Conservation (phyloP, 257 asterid genomes). For the Nicotiana benthamiana region DNA sequence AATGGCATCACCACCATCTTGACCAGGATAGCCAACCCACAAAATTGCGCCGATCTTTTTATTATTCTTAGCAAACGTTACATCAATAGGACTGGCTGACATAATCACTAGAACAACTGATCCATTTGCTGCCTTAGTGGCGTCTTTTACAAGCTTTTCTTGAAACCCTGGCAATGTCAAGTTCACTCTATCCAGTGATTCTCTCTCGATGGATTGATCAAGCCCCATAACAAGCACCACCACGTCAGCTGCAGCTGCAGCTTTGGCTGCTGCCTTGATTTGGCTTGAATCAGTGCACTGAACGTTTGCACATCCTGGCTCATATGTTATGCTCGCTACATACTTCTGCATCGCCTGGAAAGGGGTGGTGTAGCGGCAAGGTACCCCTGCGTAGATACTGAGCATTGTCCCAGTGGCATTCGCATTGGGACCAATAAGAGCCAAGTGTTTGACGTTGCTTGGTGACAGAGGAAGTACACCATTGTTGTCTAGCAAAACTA, state of each 20-base stretch:
- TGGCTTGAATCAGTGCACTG: neutral
- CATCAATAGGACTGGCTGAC: slow-evolving; percentile 20
- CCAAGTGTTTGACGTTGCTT: neutral
- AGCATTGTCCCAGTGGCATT: slow-evolving; percentile 19
- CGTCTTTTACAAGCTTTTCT: slow-evolving; percentile 19
- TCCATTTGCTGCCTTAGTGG: slow-evolving; percentile 13
- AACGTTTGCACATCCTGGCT: slow-evolving; percentile 14
- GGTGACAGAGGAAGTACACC: slow-evolving; percentile 16
- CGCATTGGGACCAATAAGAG: slow-evolving; percentile 25
- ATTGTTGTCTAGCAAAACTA: slow-evolving; percentile 20
- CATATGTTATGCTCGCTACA: neutral
- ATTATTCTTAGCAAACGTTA: slow-evolving; percentile 12
- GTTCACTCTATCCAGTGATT: slow-evolving; percentile 19
- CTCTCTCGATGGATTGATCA: slow-evolving; percentile 20
- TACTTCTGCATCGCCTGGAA: slow-evolving; percentile 18
- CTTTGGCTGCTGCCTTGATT: slow-evolving; percentile 19
- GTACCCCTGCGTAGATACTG: slow-evolving; percentile 24
- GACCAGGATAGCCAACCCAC: slow-evolving; percentile 31
- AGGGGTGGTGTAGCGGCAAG: slow-evolving; percentile 20
- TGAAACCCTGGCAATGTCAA: slow-evolving; percentile 23
- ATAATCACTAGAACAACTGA: slow-evolving; percentile 20
- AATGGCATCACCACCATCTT: slow-evolving; percentile 25
- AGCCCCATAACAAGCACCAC: slow-evolving; percentile 20
- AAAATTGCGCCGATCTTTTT: slow-evolving; percentile 13
- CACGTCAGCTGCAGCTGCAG: slow-evolving; percentile 14